Evolutionary conservation across 768 basidiomycete genomes (phyloP), one percentile per base, ranked within the genome.

Genomic region (Gyrodon lividus): DNA sequence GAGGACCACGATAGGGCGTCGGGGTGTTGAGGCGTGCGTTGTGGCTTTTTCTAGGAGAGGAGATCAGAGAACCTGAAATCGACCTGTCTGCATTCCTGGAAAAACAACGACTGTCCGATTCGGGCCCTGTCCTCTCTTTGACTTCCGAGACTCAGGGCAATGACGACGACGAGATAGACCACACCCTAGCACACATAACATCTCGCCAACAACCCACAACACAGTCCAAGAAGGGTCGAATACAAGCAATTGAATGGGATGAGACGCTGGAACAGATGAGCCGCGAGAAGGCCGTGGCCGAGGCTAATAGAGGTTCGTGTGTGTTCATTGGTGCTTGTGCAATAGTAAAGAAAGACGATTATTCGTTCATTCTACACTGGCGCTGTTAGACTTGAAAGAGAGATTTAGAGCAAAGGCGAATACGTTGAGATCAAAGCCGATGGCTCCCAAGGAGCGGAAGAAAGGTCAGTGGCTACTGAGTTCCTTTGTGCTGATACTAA

Each of bases 221-320:
- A 0, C 64, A 65, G 13, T 69, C 74, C 4, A 79, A 72, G 62
- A 91, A 91, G 61, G 87, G 87, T 0, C 84, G 81, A 40, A 66
- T 82, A 0, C 76, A 83, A 52, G 67, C 75, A 46, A 80, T 92
- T 17, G 78, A 79, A 47, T 92, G 89, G 89, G 81, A 87, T 54
- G 71, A 74, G 4, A 70, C 79, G 23, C 68, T 92, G 2, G 87
- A 89, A 28, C 74, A 78, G 31, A 70, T 92, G 74, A 78, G 70
- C 30, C 77, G 79, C 19, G 88, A 89, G 55, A 92, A 90, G 60
- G 77, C 78, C 2, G 77, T 79, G 5, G 88, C 89, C 0, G 89
- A 91, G 52, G 89, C 90, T 12, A 79, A 78, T 20, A 74, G 87
- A 76, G 90, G 90, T 88, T 47, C 39, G 73, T 60, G 23, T 17